Evolutionary conservation across 192 early-diverging fungal species (phyloP).

Genomic region (Coemansia erecta): DNA sequence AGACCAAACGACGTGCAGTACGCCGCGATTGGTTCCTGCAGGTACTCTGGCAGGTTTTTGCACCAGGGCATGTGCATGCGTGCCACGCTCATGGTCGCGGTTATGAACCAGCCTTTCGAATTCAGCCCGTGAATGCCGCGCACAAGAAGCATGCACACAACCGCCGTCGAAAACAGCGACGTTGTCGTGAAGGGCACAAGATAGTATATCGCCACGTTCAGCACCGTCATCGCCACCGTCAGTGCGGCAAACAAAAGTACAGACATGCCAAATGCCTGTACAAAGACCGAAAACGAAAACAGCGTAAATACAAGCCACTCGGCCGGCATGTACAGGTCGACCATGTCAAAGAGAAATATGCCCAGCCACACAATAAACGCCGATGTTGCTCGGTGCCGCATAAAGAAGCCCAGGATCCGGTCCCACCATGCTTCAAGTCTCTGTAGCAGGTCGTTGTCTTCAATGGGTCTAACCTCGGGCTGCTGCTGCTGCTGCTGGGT

Average conservation of each 20-base stretch:
- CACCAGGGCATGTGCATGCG: slow-evolving; percentile 45
- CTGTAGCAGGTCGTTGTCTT: slow-evolving; percentile 18
- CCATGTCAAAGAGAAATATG: slow-evolving; percentile 34
- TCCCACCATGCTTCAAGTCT: slow-evolving; percentile 35
- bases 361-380: slow-evolving; percentile 35
- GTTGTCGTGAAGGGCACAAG: slow-evolving; percentile 26
- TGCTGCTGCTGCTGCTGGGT: slow-evolving; percentile 2
- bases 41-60: slow-evolving; percentile 36
- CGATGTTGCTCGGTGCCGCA: slow-evolving; percentile 37
- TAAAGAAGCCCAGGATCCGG: slow-evolving; percentile 31
- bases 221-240: slow-evolving; percentile 32
- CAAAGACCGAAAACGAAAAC: slow-evolving; percentile 53
- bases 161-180: slow-evolving; percentile 39
- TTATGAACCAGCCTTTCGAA: slow-evolving; percentile 41
- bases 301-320: slow-evolving; percentile 53
- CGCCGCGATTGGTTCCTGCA: slow-evolving; percentile 46
- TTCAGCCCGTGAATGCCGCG: slow-evolving; percentile 46
- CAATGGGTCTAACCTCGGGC: neutral
- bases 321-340: slow-evolving; percentile 42
- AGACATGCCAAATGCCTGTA: slow-evolving; percentile 52
- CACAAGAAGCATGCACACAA: slow-evolving; percentile 52
- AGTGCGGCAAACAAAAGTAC: slow-evolving; percentile 38
- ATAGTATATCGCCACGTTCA: slow-evolving; percentile 39
- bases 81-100: slow-evolving; percentile 36
- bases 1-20: slow-evolving; percentile 51